Base-by-base conservation (phyloP, 805 yeast species). In the Yarrowia sp. region DNA sequence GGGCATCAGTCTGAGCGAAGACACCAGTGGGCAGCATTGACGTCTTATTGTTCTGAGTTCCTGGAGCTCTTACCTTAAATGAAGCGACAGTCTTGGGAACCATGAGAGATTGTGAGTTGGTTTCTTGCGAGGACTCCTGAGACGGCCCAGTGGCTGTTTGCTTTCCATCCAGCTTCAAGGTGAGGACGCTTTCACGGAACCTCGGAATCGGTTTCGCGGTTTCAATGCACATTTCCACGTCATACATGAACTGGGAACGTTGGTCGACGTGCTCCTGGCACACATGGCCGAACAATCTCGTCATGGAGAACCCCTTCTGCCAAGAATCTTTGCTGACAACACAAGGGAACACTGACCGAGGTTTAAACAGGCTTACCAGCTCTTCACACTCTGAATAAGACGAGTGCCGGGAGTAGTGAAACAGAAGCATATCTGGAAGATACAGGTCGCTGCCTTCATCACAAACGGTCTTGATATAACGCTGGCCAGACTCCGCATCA, bases 391-490 rank as follows among this genome's bases (percentile, higher is more conserved):
- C 66, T 1, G 43, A 9, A 14, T 61, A 61, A 3, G 66, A 61
- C n/a, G 66, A 61, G 24, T 61, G 66, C 2, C 66, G 43, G 19
- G 66, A 46, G 15, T 61, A 61, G n/a, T 46, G 66, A 9, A 61
- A 61, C 38, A 61, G 17, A 7, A 61, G 55, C 36, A 46, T 20
- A 36, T 61, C 66, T n/a, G 66, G 66, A 46, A 46, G 55, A 10
- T 15, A 61, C 8, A 46, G n/a, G 2, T 44, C 44, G 9, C n/a
- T 10, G 6, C 53, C 53, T 9, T 60, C 19, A 9, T 38, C 50
- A 10, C 43, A 34, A 2, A 10, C n/a, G 17, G 44, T 20, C 7
- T 61, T 61, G 66, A 46, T 61, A 15, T 43, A 58, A 24, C 66
- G 34, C 38, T 47, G 66, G 3, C 66, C 66, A 3, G 55, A 61